Base-by-base conservation (phyloP, 441 rosid species). In the Brassica balearica region DNA sequence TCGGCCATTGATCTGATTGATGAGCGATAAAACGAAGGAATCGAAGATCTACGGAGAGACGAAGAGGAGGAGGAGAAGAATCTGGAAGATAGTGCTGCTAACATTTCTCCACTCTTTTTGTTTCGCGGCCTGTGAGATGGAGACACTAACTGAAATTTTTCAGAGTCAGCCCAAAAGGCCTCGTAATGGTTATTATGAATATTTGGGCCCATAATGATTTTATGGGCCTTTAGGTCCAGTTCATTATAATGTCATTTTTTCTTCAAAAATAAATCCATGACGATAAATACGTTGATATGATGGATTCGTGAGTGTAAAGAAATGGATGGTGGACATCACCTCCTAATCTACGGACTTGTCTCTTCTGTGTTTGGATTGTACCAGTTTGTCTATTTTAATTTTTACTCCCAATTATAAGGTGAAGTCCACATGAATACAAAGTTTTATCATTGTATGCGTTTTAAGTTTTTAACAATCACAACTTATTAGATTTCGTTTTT, bases 1-100 rank as follows among this genome's bases (percentile, higher is more conserved):
- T 82, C 89, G 2, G 98, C 94, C 99, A 95, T 95, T 63, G 95
- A 81, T 61, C 90, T 83, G 81, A 84, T 58, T 19, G 86, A 72
- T 59, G 83, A 74, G 14, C 84, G 86, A 63, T 75, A 67, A 75
- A 65, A 56, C 32, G 76, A 74, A 43, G 75, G 80, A 61, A 77
- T 51, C 64, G 75, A 74, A 7, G 81, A 15, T 61, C 83, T 73
- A 41, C 66, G 20, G 75, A 59, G 73, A 5, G 69, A 69, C 53
- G 29, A 75, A 15, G 3, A 41, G 4, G 87, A 61, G 8, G 77
- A 15, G 2, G 70, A 8, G 82, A 89, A 75, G 84, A 85, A 14
- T 85, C 87, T 84, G 66, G 87, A 82, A 78, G 83, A n/a, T n/a
- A n/a, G n/a, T n/a, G n/a, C n/a, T n/a, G n/a, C n/a, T n/a, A n/a